These are phyloP conservation scores for Neurospora cerealis DNA, from an alignment of 495 filamentous ascomycete species.

Conservation along the genomic window DNA sequence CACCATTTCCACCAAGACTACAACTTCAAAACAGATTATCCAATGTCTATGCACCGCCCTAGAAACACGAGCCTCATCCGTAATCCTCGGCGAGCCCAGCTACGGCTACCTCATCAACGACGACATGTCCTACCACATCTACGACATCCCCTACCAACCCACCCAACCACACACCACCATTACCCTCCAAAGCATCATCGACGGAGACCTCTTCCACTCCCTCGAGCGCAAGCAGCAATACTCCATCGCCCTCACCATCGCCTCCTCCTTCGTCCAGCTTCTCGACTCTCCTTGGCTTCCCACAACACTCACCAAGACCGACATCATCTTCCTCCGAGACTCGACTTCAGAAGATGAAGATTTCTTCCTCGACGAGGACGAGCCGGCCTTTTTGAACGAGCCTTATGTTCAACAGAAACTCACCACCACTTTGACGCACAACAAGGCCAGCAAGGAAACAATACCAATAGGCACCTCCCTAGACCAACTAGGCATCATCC, in stretches of 20 bases:
- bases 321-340: slow-evolving; percentile 3
- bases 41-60: neutral
- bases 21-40: neutral
- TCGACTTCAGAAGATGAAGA: neutral
- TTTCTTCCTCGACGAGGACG: neutral
- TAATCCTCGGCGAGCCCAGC: neutral
- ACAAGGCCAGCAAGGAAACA: too few relatives aligned
- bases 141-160: slow-evolving; percentile 1
- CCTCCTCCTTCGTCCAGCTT: slow-evolving; percentile 15
- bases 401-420: neutral
- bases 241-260: slow-evolving; percentile 5
- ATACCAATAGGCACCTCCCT: neutral
- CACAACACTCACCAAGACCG: neutral
- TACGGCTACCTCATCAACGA: slow-evolving; percentile 7
- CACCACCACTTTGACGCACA: too few relatives aligned
- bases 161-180: neutral
- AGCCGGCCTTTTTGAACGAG: neutral
- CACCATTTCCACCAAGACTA: neutral
- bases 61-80: neutral
- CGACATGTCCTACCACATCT: slow-evolving; percentile 6
- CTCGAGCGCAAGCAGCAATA: slow-evolving; percentile 8
- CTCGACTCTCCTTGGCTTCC: slow-evolving; percentile 14
- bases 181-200: slow-evolving; percentile 10
- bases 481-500: slow-evolving; percentile 15
- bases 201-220: neutral